Conservation (phyloP, 148 eudicot species). For the Mesembryanthemum crystallinum region DNA sequence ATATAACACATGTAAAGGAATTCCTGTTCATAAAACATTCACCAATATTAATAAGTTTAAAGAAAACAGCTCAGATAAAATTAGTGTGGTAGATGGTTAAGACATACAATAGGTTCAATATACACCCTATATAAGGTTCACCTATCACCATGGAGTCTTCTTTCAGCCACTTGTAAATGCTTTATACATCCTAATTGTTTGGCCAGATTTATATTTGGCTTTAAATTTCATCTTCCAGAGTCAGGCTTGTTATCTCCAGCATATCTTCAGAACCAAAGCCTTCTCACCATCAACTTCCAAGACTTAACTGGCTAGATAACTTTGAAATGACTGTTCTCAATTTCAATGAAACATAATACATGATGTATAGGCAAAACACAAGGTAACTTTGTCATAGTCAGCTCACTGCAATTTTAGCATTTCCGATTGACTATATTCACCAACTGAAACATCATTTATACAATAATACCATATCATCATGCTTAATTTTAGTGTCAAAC, state of each 20-base stretch:
- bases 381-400: too few relatives aligned
- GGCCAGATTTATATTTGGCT: background rate
- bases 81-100: background rate
- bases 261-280: constrained; percentile 99
- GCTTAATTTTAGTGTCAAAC: background rate
- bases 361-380: too few relatives aligned
- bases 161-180: background rate
- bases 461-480: background rate
- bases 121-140: background rate
- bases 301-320: constrained; percentile 35
- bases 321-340: too few relatives aligned
- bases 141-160: background rate
- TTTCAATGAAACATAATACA: too few relatives aligned
- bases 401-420: background rate
- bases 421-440: too few relatives aligned
- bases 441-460: background rate
- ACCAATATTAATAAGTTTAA: background rate
- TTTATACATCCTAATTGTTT: background rate
- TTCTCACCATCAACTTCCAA: constrained; percentile 98
- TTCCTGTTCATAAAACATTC: background rate
- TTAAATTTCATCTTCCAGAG: background rate
- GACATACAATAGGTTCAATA: background rate
- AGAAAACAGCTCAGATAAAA: background rate
- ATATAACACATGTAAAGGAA: background rate
- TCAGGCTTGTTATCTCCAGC: too few relatives aligned